Evolutionary conservation across 176 grass and related monocot species (phyloP).

Genomic region (Thinopyrum elongatum): DNA sequence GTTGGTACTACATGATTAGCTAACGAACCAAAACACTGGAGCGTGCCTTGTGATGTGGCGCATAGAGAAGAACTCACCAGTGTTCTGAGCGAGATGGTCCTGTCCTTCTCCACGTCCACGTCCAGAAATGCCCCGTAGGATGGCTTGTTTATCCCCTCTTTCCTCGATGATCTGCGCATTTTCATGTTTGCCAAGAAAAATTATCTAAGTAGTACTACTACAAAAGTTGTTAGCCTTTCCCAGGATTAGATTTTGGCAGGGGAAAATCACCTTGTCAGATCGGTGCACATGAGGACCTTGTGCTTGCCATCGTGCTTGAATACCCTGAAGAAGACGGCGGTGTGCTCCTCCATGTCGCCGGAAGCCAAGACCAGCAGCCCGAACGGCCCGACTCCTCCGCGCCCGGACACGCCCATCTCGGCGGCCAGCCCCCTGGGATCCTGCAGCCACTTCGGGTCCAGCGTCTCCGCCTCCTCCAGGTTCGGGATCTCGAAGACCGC

Average conservation of each 20-base stretch:
- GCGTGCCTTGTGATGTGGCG: no score
- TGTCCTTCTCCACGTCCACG: slow-evolving; percentile 46
- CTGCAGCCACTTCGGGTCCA: slow-evolving; percentile 42
- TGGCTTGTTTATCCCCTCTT: slow-evolving; percentile 45
- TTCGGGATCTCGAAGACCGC: slow-evolving; percentile 48
- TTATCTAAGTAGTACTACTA: no score
- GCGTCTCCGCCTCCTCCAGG: slow-evolving; percentile 37
- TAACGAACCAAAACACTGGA: no score
- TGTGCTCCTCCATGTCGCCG: slow-evolving; percentile 58
- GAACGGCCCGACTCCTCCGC: slow-evolving; percentile 68
- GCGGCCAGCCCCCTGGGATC: slow-evolving; percentile 56
- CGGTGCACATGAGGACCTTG: slow-evolving; percentile 67
- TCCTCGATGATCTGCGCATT: slow-evolving; percentile 37
- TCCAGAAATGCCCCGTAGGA: slow-evolving; percentile 62
- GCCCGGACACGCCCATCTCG: slow-evolving; percentile 40
- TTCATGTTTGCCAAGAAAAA: background rate
- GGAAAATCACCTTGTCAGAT: slow-evolving; percentile 39
- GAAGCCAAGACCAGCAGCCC: slow-evolving; percentile 67
- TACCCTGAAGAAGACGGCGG: slow-evolving; percentile 78
- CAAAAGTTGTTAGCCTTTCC: no score
- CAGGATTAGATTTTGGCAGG: no score
- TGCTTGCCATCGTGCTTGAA: slow-evolving; percentile 32
- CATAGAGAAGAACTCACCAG: slow-evolving; percentile 40
- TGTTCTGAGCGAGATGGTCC: slow-evolving; percentile 63
- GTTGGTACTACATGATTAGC: no score